Evolutionary conservation across 345 rosid species (phyloP), one percentile per base, ranked within the genome.

Genomic region (Carallia brachiata): DNA sequence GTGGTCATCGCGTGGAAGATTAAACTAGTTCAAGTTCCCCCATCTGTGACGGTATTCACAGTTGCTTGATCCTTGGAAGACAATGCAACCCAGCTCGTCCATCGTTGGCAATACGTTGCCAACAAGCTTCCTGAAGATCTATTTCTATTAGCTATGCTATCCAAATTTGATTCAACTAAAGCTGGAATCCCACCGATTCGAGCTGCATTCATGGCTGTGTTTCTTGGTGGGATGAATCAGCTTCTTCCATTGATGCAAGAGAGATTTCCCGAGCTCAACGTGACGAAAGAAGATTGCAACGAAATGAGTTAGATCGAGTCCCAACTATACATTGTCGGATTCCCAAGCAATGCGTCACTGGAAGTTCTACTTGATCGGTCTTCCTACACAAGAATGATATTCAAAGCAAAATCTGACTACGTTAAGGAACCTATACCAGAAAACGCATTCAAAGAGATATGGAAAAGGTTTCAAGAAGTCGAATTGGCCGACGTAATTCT

Each of bases 221-320:
- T 65, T 53, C 80, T 76, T 2, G 83, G 73, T 0, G 31, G 70
- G 18, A 59, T 15, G 2, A 67, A 76, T 27, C 52, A 67, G 16
- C 80, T 80, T 10, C 69, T 80, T 5, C 39, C 63, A 6, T 7
- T 73, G 28, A 73, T 70, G 69, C 36, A 62, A n/a, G 50, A 64
- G 2, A 66, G 53, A 44, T 80, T 76, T 44, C 92, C 84, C 0
- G 80, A 79, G 65, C 70, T 85, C 23, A 81, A 75, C 50, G 40
- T 82, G 56, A 70, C 36, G 13, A 52, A 63, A 61, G 70, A 76
- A 4, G 86, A 89, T 7, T 82, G 86, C 64, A 52, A 4, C 2
- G 84, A 78, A 65, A 78, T 82, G 88, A 74, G 78, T 36, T 82
- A 89, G 87, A 52, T 87, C 17, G 74, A 86, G 18, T 82, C 94